These are phyloP conservation scores for Talaromyces sp. DNA, from an alignment of 2,329 filamentous ascomycete species.

Conservation along the genomic window DNA sequence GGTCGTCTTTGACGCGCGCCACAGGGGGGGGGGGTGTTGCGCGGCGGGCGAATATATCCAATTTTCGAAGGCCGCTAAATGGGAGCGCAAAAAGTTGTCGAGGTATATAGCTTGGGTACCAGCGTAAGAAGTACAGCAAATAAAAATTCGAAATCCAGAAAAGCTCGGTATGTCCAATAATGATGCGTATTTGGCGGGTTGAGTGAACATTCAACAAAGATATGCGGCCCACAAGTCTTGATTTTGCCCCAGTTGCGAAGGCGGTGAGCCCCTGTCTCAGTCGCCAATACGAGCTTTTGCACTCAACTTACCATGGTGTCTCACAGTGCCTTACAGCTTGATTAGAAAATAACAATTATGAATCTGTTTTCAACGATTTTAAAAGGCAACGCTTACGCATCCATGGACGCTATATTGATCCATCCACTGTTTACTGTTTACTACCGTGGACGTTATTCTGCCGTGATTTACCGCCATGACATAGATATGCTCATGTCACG, in stretches of 20 bases:
- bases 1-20: background rate
- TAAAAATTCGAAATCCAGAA: background rate
- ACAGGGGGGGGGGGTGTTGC: background rate
- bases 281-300: background rate
- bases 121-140: background rate
- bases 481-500: too few species aligned
- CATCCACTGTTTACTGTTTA: too few species aligned
- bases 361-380: too few species aligned
- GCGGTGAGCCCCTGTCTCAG: background rate
- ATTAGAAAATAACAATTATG: too few species aligned
- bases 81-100: background rate
- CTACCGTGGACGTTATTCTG: too few species aligned
- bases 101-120: too few species aligned
- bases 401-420: too few species aligned
- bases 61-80: background rate
- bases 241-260: background rate
- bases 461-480: too few species aligned
- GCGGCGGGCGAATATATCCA: background rate
- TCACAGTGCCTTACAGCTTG: too few species aligned
- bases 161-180: background rate
- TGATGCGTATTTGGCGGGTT: background rate
- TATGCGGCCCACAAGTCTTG: background rate
- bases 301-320: background rate
- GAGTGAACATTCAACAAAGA: background rate
- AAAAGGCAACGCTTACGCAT: too few species aligned